Percentiles rank a stretch among this genome's conserved stretches.
Evolutionary conservation across 352 stramenopile genomes (phyloP).

Genomic region (Phytopythium sindhum): DNA sequence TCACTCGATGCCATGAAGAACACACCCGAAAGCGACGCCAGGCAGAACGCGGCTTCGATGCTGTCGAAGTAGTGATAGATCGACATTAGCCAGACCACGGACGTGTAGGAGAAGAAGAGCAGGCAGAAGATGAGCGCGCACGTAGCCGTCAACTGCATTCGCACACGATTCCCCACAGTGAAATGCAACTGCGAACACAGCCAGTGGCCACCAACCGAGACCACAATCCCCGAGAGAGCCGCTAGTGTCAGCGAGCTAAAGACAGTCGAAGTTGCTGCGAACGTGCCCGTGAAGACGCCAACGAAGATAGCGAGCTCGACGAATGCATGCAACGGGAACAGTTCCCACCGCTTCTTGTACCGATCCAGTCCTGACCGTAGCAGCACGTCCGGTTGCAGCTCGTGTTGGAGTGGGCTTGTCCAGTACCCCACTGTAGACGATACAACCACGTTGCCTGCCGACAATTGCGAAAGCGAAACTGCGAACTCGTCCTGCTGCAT

Average conservation of each 20-base stretch:
- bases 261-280: conserved; percentile 61
- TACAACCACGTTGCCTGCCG: conserved; percentile 63
- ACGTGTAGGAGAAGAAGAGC: conserved; percentile 67
- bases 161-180: conserved; percentile 48
- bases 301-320: conserved; percentile 68
- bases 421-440: conserved; percentile 63
- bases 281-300: conserved; percentile 73
- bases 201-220: conserved; percentile 71
- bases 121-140: conserved; percentile 75
- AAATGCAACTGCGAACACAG: conserved; percentile 58
- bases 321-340: conserved; percentile 77
- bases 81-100: conserved; percentile 62
- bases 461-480: conserved; percentile 72
- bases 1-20: conserved; percentile 81
- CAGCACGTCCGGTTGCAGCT: conserved; percentile 55
- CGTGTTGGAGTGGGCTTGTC: conserved; percentile 57
- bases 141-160: conserved; percentile 61
- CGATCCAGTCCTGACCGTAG: conserved; percentile 46
- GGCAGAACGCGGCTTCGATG: conserved; percentile 80
- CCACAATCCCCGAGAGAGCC: conserved; percentile 65
- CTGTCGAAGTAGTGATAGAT: conserved; percentile 87
- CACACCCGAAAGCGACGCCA: conserved; percentile 73
- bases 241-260: conserved; percentile 77
- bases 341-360: conserved; percentile 69
- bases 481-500: conserved; percentile 37